Evolutionary conservation across 2,329 filamentous ascomycete genomes (phyloP).

Genomic region (Calonectria ilicicola): DNA sequence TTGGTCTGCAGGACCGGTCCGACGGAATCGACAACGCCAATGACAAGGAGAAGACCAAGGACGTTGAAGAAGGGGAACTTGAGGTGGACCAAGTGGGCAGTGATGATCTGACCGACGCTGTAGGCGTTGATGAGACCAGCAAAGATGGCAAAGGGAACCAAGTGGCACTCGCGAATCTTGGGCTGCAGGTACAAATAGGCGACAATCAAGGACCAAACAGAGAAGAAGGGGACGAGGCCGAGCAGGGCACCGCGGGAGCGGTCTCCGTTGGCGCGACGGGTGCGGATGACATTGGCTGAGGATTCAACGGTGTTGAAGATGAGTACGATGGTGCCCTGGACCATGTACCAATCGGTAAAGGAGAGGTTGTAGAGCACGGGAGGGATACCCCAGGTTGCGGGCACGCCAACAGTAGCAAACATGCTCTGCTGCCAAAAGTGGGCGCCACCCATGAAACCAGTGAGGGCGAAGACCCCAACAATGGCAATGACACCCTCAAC

Average conservation of each 20-base stretch:
- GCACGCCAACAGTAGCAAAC: conserved; percentile 78
- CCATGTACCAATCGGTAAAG: conserved; percentile 93
- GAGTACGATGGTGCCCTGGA: conserved; percentile 85
- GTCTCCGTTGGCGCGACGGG: conserved; percentile 80
- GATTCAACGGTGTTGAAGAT: conserved; percentile 87
- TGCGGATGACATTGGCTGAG: conserved; percentile 85
- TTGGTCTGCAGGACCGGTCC: conserved; percentile 75
- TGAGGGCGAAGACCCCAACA: conserved; percentile 83
- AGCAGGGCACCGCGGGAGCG: conserved; percentile 79
- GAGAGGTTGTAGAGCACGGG: conserved; percentile 79
- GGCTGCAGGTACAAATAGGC: conserved; percentile 89
- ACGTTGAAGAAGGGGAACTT: conserved; percentile 93
- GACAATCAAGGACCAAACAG: conserved; percentile 81
- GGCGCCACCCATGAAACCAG: conserved; percentile 86
- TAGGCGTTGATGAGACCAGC: conserved; percentile 93
- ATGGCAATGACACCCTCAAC: conserved; percentile 94
- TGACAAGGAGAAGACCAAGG: conserved; percentile 80
- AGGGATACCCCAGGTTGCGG: conserved; percentile 73
- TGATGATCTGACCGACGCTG: conserved; percentile 95
- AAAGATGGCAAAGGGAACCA: conserved; percentile 91
- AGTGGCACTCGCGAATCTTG: conserved; percentile 81
- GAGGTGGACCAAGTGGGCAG: conserved; percentile 89
- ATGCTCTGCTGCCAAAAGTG: conserved; percentile 94
- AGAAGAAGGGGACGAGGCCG: conserved; percentile 85
- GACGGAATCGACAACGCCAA: conserved; percentile 83